Evolutionary conservation across 106 monocot genomes (phyloP), one percentile per base, ranked within the genome.

Genomic region (Dendrobium huoshanense): DNA sequence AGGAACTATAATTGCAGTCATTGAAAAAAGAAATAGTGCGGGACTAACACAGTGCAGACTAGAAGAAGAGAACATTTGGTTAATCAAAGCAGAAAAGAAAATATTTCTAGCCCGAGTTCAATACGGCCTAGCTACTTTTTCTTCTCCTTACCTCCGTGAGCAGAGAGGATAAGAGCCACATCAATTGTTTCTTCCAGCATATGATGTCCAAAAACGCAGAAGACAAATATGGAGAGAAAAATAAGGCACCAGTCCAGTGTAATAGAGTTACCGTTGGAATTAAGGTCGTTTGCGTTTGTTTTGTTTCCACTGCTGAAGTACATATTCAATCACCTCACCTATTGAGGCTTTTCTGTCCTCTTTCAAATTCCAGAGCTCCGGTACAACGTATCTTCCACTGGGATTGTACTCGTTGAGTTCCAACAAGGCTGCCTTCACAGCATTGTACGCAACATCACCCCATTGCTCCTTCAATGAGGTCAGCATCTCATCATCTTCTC

Each of bases 321-420:
- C 27, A 55, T 86, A 86, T 11, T 78, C 65, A 25, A 86, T 79
- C 27, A 78, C 82, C n/a, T 86, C 85, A 43, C 78, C 82, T 64
- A 86, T 25, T 19, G 58, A 79, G 41, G 85, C 85, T 75, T 42
- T 86, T 73, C 85, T 82, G 11, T 51, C 75, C 67, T 86, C 85
- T 43, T 82, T 86, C 47, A 20, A 67, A 37, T 86, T 81, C 82
- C 85, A 86, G 24, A 86, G 79, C 64, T 86, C 85, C 25, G 81
- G 82, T 27, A 86, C 51, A 47, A 56, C 59, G 19, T 79, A 81
- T 65, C 85, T 81, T 11, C 80, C 85, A 55, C 85, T 85, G 54
- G 85, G 80, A 77, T 85, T 85, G 81, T 85, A 85, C 10, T 70
- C 54, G 81, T 85, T 85, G 29, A 85, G 81, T 77, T 85, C 85